phyloP scores from a whole-genome alignment of 768 basidiomycete genomes.

The Lactarius quietus region DNA sequence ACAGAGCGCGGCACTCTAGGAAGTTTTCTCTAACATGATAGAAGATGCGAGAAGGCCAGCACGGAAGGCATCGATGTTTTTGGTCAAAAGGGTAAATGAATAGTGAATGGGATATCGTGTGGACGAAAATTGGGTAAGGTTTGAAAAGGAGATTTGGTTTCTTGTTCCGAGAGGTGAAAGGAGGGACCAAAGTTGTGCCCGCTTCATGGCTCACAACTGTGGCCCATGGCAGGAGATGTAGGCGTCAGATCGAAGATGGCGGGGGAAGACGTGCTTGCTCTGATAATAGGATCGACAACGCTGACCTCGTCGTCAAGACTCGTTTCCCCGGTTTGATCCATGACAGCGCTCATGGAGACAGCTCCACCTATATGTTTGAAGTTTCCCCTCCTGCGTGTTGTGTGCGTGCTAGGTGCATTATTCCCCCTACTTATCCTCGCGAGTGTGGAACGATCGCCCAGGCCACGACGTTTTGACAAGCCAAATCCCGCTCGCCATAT shows the following conservation, averaged over 20 bases:
- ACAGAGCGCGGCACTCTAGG: neutral
- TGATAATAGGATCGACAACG: slow-evolving; percentile 11
- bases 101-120: slow-evolving; percentile 15
- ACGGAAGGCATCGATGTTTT: neutral
- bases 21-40: slow-evolving; percentile 7
- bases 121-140: slow-evolving; percentile 9
- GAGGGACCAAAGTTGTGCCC: neutral
- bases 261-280: slow-evolving; percentile 25
- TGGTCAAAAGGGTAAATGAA: slow-evolving; percentile 4
- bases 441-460: slow-evolving; percentile 8
- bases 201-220: neutral
- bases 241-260: slow-evolving; percentile 19
- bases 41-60: slow-evolving; percentile 11
- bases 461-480: slow-evolving; percentile 13
- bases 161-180: neutral
- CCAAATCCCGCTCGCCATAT: slow-evolving; percentile 13
- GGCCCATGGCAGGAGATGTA: slow-evolving; percentile 1
- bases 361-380: slow-evolving; percentile 17
- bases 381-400: slow-evolving; percentile 13
- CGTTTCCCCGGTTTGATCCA: slow-evolving; percentile 7
- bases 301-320: neutral
- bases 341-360: slow-evolving; percentile 24
- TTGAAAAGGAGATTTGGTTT: slow-evolving; percentile 5
- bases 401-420: slow-evolving; percentile 3
- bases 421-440: slow-evolving; percentile 6